Evolutionary conservation across 768 basidiomycete species (phyloP).

Genomic region (Russula compacta): DNA sequence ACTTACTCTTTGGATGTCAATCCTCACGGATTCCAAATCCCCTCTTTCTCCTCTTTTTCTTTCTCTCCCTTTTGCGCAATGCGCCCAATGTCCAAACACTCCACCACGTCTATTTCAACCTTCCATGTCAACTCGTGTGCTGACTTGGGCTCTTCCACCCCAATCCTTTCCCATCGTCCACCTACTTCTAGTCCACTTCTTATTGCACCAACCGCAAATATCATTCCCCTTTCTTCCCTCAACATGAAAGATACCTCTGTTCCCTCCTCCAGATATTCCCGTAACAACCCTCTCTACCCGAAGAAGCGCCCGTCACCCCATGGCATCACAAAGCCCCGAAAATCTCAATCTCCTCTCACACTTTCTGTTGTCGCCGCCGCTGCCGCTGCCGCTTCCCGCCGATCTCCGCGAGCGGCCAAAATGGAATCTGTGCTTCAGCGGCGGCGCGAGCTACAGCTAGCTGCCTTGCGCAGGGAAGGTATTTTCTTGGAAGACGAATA

Average conservation of each 20-base stretch:
- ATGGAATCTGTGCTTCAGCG: constrained; percentile 51
- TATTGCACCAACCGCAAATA: constrained; percentile 34
- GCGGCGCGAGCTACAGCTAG: constrained; percentile 60
- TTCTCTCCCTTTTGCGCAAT: background rate
- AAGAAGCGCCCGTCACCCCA: constrained; percentile 82
- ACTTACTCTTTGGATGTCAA: constrained; percentile 7
- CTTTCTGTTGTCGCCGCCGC: constrained; percentile 38
- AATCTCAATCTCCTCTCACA: constrained; percentile 33
- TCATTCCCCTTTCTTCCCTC: constrained; percentile 29
- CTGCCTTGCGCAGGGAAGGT: constrained; percentile 60
- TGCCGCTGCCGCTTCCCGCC: constrained; percentile 32
- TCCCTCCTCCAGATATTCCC: constrained; percentile 50
- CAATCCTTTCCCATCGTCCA: constrained; percentile 16
- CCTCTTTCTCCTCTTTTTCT: background rate
- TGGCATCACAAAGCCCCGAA: constrained; percentile 63
- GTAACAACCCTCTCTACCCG: constrained; percentile 60
- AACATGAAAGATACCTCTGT: constrained; percentile 76
- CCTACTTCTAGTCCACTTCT: constrained; percentile 20
- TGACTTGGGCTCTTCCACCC: constrained; percentile 13
- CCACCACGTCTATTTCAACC: background rate
- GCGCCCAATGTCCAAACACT: background rate
- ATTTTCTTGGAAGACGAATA: constrained; percentile 92
- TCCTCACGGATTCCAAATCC: background rate
- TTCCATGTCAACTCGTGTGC: constrained; percentile 6
- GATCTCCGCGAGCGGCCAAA: constrained; percentile 61